Conservation (phyloP, 345 rosid species). For the Heritiera littoralis region DNA sequence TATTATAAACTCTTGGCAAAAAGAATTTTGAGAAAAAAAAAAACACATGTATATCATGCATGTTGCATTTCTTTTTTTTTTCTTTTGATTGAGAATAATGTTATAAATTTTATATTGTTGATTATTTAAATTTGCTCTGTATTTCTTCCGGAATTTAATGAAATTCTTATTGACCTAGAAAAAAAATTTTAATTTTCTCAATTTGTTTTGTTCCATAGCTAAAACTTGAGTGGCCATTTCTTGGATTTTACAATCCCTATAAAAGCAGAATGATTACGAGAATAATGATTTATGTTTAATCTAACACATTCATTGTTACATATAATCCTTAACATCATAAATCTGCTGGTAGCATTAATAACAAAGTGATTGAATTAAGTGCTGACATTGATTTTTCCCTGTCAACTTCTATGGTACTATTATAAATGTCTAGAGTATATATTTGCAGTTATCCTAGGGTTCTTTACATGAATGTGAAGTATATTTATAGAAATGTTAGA, state of each 20-base stretch:
- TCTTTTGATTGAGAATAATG: background rate
- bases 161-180: too few species aligned
- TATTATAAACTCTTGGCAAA: background rate
- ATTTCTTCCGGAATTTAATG: too few species aligned
- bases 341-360: background rate
- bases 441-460: background rate
- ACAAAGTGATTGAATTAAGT: background rate
- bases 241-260: background rate
- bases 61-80: background rate
- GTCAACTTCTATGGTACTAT: background rate
- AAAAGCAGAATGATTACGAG: background rate
- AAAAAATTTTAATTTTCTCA: too few species aligned
- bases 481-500: background rate
- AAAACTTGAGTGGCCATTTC: background rate
- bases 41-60: background rate
- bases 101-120: too few species aligned
- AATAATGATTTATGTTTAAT: background rate
- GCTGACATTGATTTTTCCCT: background rate
- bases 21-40: background rate
- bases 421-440: background rate
- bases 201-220: background rate
- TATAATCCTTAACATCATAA: background rate
- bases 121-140: too few species aligned
- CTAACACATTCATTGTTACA: background rate
- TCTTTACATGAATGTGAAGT: background rate